These are phyloP conservation scores for Aureobasidium lini DNA, from an alignment of 2,329 filamentous ascomycete species.

Conservation along the genomic window DNA sequence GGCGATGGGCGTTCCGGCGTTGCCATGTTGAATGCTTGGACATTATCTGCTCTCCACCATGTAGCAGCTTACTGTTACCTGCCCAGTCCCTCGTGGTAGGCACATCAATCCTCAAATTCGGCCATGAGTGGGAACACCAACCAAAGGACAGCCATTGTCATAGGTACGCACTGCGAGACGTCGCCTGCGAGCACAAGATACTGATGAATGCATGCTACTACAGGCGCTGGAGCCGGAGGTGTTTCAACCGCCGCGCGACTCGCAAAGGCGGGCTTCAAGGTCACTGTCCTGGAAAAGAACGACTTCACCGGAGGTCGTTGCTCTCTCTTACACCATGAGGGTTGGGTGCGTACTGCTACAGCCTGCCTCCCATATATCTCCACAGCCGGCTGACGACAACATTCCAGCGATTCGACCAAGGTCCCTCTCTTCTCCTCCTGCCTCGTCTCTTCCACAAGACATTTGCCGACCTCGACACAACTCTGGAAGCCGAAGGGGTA, in stretches of 20 bases:
- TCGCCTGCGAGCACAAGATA: conserved; percentile 8
- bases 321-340: conserved; percentile 54
- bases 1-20: neutral
- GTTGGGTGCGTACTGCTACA: conserved; percentile 31
- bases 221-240: conserved; percentile 64
- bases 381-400: neutral
- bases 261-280: conserved; percentile 59
- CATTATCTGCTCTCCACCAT: conserved; percentile 2
- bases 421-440: conserved; percentile 64
- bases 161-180: conserved; percentile 36
- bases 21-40: conserved; percentile 2
- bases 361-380: neutral
- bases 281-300: conserved; percentile 77
- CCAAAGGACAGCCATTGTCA: conserved; percentile 44
- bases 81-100: neutral
- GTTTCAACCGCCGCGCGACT: conserved; percentile 65
- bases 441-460: conserved; percentile 63
- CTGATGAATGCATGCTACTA: neutral
- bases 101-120: neutral
- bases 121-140: conserved; percentile 4
- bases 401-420: conserved; percentile 61
- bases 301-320: conserved; percentile 64
- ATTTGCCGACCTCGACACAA: conserved; percentile 62
- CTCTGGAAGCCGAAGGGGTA: conserved; percentile 58
- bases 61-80: conserved; percentile 3